These are phyloP conservation scores for Mytilinidion resinicola DNA, from an alignment of 495 filamentous ascomycete genomes.

Conservation along the genomic window DNA sequence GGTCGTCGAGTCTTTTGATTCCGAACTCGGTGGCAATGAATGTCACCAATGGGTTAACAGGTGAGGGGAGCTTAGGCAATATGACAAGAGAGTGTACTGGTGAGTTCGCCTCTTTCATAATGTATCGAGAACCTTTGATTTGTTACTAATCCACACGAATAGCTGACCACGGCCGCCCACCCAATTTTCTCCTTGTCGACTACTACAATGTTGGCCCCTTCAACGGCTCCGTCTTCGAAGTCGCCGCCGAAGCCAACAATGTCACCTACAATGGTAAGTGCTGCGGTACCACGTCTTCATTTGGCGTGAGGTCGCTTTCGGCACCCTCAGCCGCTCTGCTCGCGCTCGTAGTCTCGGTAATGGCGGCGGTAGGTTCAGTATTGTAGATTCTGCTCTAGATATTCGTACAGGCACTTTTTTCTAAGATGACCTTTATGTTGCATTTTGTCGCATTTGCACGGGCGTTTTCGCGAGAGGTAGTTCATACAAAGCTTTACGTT, in stretches of 20 bases:
- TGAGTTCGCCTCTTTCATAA: conserved; percentile 33
- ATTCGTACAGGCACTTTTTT: no score
- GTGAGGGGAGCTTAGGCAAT: conserved; percentile 62
- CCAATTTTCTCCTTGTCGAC: conserved; percentile 85
- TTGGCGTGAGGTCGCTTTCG: no score
- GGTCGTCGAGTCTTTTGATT: conserved; percentile 54
- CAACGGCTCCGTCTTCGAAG: conserved; percentile 84
- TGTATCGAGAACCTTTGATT: neutral
- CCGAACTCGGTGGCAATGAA: conserved; percentile 64
- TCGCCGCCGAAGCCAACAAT: conserved; percentile 78
- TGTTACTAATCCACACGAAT: conserved; percentile 3
- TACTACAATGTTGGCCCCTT: conserved; percentile 70
- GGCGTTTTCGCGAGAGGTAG: no score
- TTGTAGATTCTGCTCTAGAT: no score
- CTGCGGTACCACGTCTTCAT: conserved; percentile 49
- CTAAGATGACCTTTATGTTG: no score
- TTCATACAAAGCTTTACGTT: no score
- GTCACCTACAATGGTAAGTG: conserved; percentile 72
- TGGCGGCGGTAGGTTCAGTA: no score
- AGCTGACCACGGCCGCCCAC: conserved; percentile 60
- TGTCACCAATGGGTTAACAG: conserved; percentile 61
- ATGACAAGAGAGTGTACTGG: conserved; percentile 63
- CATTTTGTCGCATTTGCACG: no score
- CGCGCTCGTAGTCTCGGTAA: no score
- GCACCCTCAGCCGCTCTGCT: no score